Base-by-base conservation (phyloP, 768 basidiomycete genomes). In the Serendipita sp. region DNA sequence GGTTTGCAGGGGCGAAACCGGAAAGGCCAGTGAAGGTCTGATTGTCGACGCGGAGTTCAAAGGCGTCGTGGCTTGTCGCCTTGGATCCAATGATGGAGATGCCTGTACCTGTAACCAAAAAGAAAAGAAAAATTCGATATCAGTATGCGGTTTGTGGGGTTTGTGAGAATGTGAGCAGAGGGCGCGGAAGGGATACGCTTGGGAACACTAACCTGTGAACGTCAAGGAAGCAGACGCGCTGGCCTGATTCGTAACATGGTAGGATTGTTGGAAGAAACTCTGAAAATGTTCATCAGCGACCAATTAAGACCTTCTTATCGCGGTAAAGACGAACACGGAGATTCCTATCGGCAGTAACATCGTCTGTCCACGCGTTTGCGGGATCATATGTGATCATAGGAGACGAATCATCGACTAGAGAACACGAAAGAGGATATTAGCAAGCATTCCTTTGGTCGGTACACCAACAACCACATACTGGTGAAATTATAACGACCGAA, bases 321-420 rank as follows among this genome's bases (percentile, higher is more conserved):
- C 17, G 3, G 24, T 11, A 17, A n/a, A 24, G 24, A 31, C 53
- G 17, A 11, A 58, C 53, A 11, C 31, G 17, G 24, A 58, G 20
- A 33, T 58, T 58, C 31, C 22, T 22, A 33, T 58, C 53, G 4
- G 22, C 31, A 3, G 20, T 24, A 4, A 58, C 53, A n/a, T 58
- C 31, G 53, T 33, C 30, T 17, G 9, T 58, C 53, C 53, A 58
- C 17, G 53, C 53, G 28, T 9, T n/a, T 1, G 24, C 53, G 31
- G 53, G 53, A n/a, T 58, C 53, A 28, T 58, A 58, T n/a, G 22
- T 58, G 1, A 58, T 58, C 30, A 58, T 22, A 58, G 53, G 53
- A 58, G 53, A 58, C 0, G 53, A 58, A 33, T 58, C 53, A 33
- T 58, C 53, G 53, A 58, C 53, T 58, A n/a, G 45, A 20, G n/a